Evolutionary conservation across 2,329 filamentous ascomycete species (phyloP), one percentile per base, ranked within the genome.

Genomic region (Sclerotinia sclerotiorum): DNA sequence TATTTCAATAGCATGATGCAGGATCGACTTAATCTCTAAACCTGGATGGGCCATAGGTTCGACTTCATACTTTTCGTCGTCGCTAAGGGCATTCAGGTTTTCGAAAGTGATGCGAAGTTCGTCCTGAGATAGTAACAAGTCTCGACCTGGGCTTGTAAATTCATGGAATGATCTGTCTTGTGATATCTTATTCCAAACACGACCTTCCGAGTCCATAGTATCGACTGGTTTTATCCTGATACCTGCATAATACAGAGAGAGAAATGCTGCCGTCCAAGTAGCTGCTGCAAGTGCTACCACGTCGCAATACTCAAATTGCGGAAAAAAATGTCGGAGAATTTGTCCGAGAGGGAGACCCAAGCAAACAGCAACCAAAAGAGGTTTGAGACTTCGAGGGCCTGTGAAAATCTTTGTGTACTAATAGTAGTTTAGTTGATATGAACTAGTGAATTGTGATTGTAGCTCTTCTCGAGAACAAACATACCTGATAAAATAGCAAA

Each of bases 331-430:
- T 27, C 79, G 80, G 7, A 86, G 75, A 3, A 81, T 75, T 48
- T 82, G 79, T 19, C 84, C 84, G 6, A 83, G 68, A 1, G 81
- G 75, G 11, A 86, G 75, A 8, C 84, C 84, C 21, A 84, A 65
- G 24, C 80, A 64, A 5, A 81, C 78, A 17, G 82, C 83, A n/a
- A 78, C 71, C 8, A 84, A 71, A 6, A 86, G 78, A 7, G 82
- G 81, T 71, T 81, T 81, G 55, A 84, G 76, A 1, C 81, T 81
- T 67, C 82, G 78, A 1, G 82, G 80, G 0, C 83, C 84, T 10
- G 81, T 81, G 73, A 84, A 85, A 54, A 85, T 84, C 74, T 82
- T 83, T 51, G 79, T 83, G 75, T 83, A 84, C 73, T 84, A 84
- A 61, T 61, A 10, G n/a, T 4, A 61, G 46, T 49, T 65, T 42